These are phyloP conservation scores for Chlamydomonas schloesseri DNA, from an alignment of 139 green algal genomes.

Conservation along the genomic window DNA sequence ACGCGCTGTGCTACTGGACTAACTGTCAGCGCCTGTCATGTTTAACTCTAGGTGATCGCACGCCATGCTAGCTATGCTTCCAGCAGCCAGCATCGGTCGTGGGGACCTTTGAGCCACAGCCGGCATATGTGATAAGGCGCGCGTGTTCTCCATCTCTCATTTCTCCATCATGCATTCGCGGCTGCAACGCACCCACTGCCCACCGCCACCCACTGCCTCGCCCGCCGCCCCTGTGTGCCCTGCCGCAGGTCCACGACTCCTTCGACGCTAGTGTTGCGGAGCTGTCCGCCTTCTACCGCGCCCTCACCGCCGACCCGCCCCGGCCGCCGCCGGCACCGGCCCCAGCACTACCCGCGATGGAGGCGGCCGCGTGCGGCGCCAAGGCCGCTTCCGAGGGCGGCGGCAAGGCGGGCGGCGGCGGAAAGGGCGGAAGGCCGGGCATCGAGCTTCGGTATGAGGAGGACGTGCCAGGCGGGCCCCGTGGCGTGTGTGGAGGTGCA, in stretches of 20 bases:
- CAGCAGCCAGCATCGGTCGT: no score
- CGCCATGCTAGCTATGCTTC: no score
- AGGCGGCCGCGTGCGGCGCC: neutral
- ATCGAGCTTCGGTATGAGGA: slow-evolving; percentile 44
- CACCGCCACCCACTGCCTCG: neutral
- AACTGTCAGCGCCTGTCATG: no score
- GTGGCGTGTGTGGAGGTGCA: no score
- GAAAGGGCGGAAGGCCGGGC: neutral
- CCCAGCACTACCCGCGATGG: neutral
- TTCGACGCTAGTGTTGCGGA: slow-evolving; percentile 54
- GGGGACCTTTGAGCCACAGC: no score
- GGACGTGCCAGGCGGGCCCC: neutral
- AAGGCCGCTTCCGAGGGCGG: neutral
- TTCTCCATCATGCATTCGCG: no score
- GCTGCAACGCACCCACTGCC: no score
- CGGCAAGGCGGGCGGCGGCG: neutral
- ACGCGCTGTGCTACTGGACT: no score
- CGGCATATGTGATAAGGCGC: no score
- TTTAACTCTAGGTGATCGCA: no score
- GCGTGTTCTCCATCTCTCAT: no score
- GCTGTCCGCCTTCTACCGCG: slow-evolving; percentile 68
- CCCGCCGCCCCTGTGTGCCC: neutral
- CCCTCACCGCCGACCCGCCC: slow-evolving; percentile 68
- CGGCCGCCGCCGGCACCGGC: neutral
- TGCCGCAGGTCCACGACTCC: slow-evolving; percentile 46